Conservation (phyloP, 1,284 basidiomycete species). For the Neonothopanus nambi region DNA sequence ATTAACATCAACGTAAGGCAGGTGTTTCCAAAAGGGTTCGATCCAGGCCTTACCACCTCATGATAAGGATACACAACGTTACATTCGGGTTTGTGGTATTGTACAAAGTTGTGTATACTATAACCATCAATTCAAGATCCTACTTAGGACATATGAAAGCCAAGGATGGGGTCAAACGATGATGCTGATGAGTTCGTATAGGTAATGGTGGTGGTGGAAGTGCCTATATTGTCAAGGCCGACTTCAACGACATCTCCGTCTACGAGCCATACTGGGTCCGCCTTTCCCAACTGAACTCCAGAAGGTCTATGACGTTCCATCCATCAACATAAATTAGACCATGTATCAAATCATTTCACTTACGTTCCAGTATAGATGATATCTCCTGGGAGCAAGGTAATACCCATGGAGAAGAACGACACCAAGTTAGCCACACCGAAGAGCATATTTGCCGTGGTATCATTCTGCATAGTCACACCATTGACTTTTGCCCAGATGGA, state of each 20-base stretch:
- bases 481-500: slow-evolving; percentile 50
- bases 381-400: slow-evolving; percentile 55
- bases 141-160: background rate
- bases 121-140: background rate
- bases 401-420: slow-evolving; percentile 57
- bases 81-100: background rate
- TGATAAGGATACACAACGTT: background rate
- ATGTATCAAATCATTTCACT: slow-evolving; percentile 17
- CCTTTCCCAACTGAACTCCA: slow-evolving; percentile 36
- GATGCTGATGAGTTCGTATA: slow-evolving; percentile 1
- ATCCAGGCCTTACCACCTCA: slow-evolving; percentile 32
- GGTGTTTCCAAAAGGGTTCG: slow-evolving; percentile 75
- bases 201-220: slow-evolving; percentile 27
- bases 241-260: slow-evolving; percentile 42
- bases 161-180: slow-evolving; percentile 5
- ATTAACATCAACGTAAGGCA: slow-evolving; percentile 92
- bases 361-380: slow-evolving; percentile 59
- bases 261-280: slow-evolving; percentile 36
- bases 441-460: slow-evolving; percentile 46
- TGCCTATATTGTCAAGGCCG: slow-evolving; percentile 39
- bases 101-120: background rate
- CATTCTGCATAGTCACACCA: slow-evolving; percentile 47
- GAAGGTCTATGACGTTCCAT: slow-evolving; percentile 27
- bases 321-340: background rate
- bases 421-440: slow-evolving; percentile 45